These are phyloP conservation scores for Crepidotus variabilis DNA, from an alignment of 768 basidiomycete species.

Conservation along the genomic window DNA sequence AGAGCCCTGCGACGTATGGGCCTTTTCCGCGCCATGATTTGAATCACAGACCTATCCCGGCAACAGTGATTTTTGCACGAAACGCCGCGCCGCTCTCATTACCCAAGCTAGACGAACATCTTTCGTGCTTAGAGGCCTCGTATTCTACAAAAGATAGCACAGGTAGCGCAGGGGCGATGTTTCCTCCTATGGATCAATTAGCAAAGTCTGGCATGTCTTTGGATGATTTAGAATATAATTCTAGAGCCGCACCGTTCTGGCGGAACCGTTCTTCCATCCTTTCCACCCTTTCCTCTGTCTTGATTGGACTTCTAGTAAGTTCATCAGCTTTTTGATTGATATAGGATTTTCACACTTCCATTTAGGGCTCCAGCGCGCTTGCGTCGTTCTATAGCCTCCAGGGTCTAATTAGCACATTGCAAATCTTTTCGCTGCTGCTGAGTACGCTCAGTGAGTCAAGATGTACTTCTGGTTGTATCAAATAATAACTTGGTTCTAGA, in stretches of 20 bases:
- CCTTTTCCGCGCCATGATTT: not conserved
- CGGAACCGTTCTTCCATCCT: conserved; percentile 52
- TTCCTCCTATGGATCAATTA: conserved; percentile 60
- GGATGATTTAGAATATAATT: conserved; percentile 59
- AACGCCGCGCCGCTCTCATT: conserved; percentile 55
- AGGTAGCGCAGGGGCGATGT: conserved; percentile 34
- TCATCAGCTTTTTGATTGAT: not conserved
- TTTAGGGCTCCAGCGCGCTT: conserved; percentile 65
- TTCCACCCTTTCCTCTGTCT: conserved; percentile 37
- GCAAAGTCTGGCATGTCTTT: conserved; percentile 43
- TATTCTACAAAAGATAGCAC: conserved; percentile 29
- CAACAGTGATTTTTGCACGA: conserved; percentile 54
- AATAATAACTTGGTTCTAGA: not conserved
- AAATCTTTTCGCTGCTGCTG: conserved; percentile 68
- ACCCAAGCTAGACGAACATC: conserved; percentile 56
- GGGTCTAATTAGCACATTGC: conserved; percentile 64
- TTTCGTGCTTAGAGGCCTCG: conserved; percentile 45
- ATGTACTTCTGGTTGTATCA: not conserved
- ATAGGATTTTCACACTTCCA: not conserved
- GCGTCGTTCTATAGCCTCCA: conserved; percentile 69
- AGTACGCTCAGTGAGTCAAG: conserved; percentile 53
- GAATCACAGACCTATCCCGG: conserved; percentile 48
- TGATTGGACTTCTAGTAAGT: conserved; percentile 52
- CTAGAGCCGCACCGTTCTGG: conserved; percentile 44
- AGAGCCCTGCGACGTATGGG: not conserved